Base-by-base conservation (phyloP, 495 filamentous ascomycete species). In the Hypoxylon fuscum region DNA sequence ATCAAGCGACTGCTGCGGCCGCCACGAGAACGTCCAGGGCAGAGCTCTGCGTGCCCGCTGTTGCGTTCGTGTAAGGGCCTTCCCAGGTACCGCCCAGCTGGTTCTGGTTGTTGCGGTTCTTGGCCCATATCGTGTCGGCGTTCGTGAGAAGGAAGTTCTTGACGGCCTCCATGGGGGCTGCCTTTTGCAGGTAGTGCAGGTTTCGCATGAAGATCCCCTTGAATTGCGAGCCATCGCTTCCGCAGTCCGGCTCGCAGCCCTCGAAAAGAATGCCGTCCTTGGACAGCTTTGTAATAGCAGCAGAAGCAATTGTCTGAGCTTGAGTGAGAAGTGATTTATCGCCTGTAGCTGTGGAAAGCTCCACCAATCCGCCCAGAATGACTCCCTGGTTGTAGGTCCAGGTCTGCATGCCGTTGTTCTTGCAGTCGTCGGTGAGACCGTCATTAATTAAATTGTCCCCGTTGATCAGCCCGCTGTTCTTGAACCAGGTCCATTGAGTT, bases 331-430 rank as follows among this genome's bases (percentile, higher is more conserved):
- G 80, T n/a, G 77, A 74, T 10, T 55, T 11, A 63, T 89, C 80
- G 0, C 79, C 77, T 1, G 79, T 78, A 1, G 85, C 87, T 54
- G 71, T 76, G 69, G 79, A 72, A 45, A 92, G 77, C 72, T 92
- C 89, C 40, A 88, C 85, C 1, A 92, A 79, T 0, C 81, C 90
- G 11, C 90, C 90, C 10, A 93, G 79, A 31, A 93, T 77, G 22
- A 92, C 88, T 32, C 90, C 90, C 73, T 94, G 90, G 75, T 92
- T 94, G 77, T 94, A 94, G 0, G 88, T 85, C 84, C 85, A 93
- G 42, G 85, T 82, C 6, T 80, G 79, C 29, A 74, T 71, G 23
- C 80, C 79, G 69, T 92, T 91, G 72, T 88, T 90, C 56, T 81
- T 77, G 76, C 89, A 92, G 17, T 66, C 42, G 34, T 75, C 70